Conservation (phyloP, 2,329 filamentous ascomycete genomes). For the Penicillium sp. region DNA sequence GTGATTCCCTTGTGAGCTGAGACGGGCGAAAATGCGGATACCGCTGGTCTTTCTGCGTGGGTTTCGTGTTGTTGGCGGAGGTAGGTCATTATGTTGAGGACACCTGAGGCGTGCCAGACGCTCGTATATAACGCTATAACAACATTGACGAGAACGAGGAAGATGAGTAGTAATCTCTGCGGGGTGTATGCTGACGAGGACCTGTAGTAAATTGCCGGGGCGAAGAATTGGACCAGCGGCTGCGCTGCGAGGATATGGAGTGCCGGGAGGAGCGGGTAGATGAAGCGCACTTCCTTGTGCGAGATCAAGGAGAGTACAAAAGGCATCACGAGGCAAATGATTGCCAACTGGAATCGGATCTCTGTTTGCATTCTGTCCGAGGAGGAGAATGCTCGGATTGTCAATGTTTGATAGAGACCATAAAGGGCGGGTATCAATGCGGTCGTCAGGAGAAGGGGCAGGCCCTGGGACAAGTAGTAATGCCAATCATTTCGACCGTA, state of each 20-base stretch:
- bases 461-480: constrained; percentile 89
- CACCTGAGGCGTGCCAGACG: constrained; percentile 77
- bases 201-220: constrained; percentile 42
- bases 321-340: constrained; percentile 64
- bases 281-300: constrained; percentile 97
- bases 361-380: constrained; percentile 35
- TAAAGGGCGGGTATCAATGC: constrained; percentile 74
- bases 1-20: constrained; percentile 47
- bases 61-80: constrained; percentile 74
- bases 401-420: constrained; percentile 63
- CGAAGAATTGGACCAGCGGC: constrained; percentile 68
- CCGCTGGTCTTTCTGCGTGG: constrained; percentile 49
- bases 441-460: constrained; percentile 84
- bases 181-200: constrained; percentile 44
- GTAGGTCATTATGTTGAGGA: constrained; percentile 73
- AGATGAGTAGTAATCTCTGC: constrained; percentile 58
- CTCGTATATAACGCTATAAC: constrained; percentile 74
- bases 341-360: constrained; percentile 60
- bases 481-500: constrained; percentile 90
- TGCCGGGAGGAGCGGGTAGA: constrained; percentile 88
- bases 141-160: constrained; percentile 68
- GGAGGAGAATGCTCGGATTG: constrained; percentile 38
- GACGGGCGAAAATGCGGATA: constrained; percentile 1
- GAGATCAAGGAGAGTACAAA: constrained; percentile 74
- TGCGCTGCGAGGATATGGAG: constrained; percentile 80